Evolutionary conservation across 129 eudicot species (phyloP).

Genomic region (Tagetes erecta): DNA sequence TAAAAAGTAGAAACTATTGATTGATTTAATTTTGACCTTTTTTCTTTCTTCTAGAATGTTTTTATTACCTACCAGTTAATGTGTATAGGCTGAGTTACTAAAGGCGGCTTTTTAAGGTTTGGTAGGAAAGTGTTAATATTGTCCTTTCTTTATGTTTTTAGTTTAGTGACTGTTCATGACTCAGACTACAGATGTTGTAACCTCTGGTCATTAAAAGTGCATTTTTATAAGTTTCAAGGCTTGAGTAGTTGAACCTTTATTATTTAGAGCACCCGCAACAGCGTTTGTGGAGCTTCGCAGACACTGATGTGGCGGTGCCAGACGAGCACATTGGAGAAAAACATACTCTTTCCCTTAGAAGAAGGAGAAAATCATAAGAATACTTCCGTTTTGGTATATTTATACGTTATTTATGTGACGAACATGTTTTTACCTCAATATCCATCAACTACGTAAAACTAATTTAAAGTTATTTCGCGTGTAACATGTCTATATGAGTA

Average conservation of each 20-base stretch:
- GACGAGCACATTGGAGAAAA: no score
- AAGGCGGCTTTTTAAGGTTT: constrained; percentile 3
- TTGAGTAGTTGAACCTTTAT: background rate
- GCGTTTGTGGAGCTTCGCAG: no score
- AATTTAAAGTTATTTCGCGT: background rate
- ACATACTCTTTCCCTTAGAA: no score
- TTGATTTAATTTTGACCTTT: background rate
- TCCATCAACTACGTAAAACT: background rate
- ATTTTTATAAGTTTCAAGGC: no score
- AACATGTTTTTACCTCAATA: background rate
- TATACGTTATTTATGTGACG: no score
- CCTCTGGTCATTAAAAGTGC: no score
- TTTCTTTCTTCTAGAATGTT: background rate
- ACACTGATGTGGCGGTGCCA: no score
- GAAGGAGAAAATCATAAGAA: no score
- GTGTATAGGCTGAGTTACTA: background rate
- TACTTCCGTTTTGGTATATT: no score
- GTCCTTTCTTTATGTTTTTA: background rate
- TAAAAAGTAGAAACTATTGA: background rate
- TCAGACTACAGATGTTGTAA: background rate
- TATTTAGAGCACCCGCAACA: background rate
- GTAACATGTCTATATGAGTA: background rate
- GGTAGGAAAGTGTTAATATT: background rate
- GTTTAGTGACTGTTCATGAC: background rate
- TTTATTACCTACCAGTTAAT: background rate